Evolutionary conservation across 305 asterid genomes (phyloP).

Genomic region (Galium porrigens): DNA sequence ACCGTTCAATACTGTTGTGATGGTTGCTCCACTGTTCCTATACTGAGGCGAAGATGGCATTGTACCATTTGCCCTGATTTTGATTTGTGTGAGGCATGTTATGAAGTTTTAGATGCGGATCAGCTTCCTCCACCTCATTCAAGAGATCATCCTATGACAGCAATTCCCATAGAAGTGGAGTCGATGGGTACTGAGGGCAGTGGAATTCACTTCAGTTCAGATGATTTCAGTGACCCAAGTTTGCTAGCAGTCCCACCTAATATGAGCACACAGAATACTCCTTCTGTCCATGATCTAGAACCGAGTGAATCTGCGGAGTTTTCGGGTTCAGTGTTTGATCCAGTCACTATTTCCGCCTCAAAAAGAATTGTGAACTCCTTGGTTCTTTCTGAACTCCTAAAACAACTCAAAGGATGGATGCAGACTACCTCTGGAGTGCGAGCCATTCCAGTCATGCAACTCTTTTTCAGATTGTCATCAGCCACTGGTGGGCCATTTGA

Average conservation of each 20-base stretch:
- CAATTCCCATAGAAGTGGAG: slow-evolving; percentile 93
- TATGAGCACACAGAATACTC: slow-evolving; percentile 41
- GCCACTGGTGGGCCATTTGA: slow-evolving; percentile 93
- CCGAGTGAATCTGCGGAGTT: slow-evolving; percentile 65
- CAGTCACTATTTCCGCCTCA: slow-evolving; percentile 91
- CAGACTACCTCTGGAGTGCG: slow-evolving; percentile 69
- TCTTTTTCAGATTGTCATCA: slow-evolving; percentile 79
- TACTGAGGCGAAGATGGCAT: slow-evolving; percentile 92
- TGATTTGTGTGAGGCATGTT: slow-evolving; percentile 94
- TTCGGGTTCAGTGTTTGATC: slow-evolving; percentile 58
- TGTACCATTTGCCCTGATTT: slow-evolving; percentile 96
- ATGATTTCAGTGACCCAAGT: slow-evolving; percentile 53
- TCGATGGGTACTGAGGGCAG: slow-evolving; percentile 64
- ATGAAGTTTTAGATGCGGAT: slow-evolving; percentile 85
- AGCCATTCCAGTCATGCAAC: slow-evolving; percentile 96
- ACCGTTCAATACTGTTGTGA: slow-evolving; percentile 97
- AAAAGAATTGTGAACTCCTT: slow-evolving; percentile 88
- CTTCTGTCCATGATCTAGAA: slow-evolving; percentile 72
- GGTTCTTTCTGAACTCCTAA: slow-evolving; percentile 89
- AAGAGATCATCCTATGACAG: slow-evolving; percentile 91
- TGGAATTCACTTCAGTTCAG: slow-evolving; percentile 70
- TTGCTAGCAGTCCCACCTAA: slow-evolving; percentile 57
- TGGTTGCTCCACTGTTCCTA: slow-evolving; percentile 98
- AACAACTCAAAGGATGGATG: slow-evolving; percentile 93
- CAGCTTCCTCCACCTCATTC: slow-evolving; percentile 93